Conservation (phyloP, 2,329 filamentous ascomycete genomes). For the Fusarium praegraminearum region DNA sequence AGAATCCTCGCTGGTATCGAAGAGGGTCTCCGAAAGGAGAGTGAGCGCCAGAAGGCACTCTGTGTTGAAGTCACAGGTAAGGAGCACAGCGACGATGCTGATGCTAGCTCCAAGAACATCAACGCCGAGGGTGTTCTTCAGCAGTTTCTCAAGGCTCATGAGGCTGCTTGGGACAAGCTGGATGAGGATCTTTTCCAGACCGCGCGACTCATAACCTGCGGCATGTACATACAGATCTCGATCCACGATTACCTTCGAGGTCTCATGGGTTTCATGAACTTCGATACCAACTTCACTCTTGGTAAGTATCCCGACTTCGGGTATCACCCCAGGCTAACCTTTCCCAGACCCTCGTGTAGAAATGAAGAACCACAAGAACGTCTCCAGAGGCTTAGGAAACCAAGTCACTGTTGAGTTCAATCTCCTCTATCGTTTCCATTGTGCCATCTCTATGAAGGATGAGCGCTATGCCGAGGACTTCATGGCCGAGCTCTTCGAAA, state of each 20-base stretch:
- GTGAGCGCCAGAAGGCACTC: background rate
- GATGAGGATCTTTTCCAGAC: constrained; percentile 18
- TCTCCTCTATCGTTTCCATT: constrained; percentile 53
- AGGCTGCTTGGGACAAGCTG: constrained; percentile 10
- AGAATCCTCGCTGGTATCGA: background rate
- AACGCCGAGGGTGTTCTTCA: background rate
- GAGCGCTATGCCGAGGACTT: constrained; percentile 49
- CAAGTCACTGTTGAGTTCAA: constrained; percentile 54
- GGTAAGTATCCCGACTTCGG: background rate
- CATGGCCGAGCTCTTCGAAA: constrained; percentile 32
- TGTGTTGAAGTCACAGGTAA: background rate
- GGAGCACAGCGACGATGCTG: background rate
- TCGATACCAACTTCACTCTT: constrained; percentile 69
- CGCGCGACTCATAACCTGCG: constrained; percentile 59
- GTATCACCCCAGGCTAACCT: background rate
- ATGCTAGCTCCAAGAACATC: background rate
- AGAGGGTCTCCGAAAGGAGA: background rate
- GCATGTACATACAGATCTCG: constrained; percentile 66
- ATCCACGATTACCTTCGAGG: constrained; percentile 56
- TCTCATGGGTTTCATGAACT: constrained; percentile 63
- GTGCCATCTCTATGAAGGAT: constrained; percentile 49
- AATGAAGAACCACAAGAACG: constrained; percentile 40
- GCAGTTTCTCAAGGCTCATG: background rate
- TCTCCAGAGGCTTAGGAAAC: constrained; percentile 49
- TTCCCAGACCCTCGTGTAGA: background rate